phyloP scores from a whole-genome alignment of 768 basidiomycete genomes.

The Infundibulicybe gibba region DNA sequence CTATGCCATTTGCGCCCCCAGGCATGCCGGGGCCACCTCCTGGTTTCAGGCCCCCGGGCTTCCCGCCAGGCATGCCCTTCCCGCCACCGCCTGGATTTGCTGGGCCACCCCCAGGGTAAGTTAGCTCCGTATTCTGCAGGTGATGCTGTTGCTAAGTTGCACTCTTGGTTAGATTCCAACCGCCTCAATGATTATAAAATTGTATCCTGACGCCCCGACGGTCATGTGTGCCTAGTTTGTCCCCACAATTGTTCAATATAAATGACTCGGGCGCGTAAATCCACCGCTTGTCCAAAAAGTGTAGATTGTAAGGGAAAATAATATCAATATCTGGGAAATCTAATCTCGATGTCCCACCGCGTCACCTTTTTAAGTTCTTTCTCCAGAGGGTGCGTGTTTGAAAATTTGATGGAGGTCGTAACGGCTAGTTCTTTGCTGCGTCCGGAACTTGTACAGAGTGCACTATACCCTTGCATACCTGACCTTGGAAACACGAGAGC shows the following conservation, averaged over 20 bases:
- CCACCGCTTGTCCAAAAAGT: no score
- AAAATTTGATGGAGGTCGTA: no score
- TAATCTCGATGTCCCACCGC: no score
- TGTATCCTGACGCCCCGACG: background rate
- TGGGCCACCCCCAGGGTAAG: constrained; percentile 83
- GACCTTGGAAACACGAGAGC: no score
- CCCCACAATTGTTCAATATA: background rate
- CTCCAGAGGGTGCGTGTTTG: no score
- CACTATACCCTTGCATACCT: no score
- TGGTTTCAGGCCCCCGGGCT: constrained; percentile 81
- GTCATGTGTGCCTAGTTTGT: constrained; percentile 5
- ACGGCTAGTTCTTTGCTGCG: no score
- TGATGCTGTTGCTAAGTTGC: constrained; percentile 10
- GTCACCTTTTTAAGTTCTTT: no score
- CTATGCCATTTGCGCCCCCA: constrained; percentile 63
- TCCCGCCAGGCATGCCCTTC: constrained; percentile 79
- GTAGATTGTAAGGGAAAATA: no score
- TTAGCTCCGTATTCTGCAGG: constrained; percentile 3
- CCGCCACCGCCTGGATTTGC: constrained; percentile 78
- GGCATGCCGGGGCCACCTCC: constrained; percentile 88
- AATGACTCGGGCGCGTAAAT: no score
- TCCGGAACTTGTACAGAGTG: no score
- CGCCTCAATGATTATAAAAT: constrained; percentile 39
- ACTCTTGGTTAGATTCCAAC: constrained; percentile 40
- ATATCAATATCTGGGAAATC: no score